Evolutionary conservation across 1,284 basidiomycete genomes (phyloP), one percentile per base, ranked within the genome.

Genomic region (Ganoderma leucocontextum): DNA sequence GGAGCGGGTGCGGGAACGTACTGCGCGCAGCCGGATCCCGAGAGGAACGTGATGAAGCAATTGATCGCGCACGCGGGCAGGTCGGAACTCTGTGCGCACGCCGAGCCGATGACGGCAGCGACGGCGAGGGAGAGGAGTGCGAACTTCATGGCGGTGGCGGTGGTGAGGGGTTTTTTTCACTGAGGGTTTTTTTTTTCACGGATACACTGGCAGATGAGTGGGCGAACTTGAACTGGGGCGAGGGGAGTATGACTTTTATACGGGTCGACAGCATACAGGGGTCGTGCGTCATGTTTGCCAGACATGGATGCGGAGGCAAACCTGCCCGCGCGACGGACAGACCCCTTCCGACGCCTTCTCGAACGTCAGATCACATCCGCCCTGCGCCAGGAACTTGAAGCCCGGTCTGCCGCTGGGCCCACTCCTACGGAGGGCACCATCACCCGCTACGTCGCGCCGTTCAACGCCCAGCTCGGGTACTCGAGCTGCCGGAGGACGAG

Each of bases 391-490:
- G 42, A n/a, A n/a, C n/a, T n/a, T n/a, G 52, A 10, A n/a, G 29
- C 10, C 49, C 10, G 6, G 5, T 2, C 29, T 29, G 39, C 9
- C 39, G 39, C 9, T 10, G 13, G 13, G 1, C 39, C 9, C 39
- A 39, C 57, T 1, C 1, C 17, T 25, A 13, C 47, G 8, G 55
- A 29, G 22, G 9, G 17, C 5, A 61, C 89, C 86, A 47, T 74
- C 41, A 38, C 49, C 13, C 49, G 22, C 39, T 63, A 74, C 60
- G 71, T 72, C 25, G 63, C 78, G 1, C 71, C 79, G 0, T 75
- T 80, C 66, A 69, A 72, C 29, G 75, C 73, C 2, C 60, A 70
- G 57, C 63, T 75, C 42, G 66, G 67, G 35, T 74, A 74, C 62
- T 76, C 42, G 76, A 75, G 62, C 70, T 70, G 10, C 75, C 75